Base-by-base conservation (phyloP, 78 protist species). In the Dictyostelium purpureum region DNA sequence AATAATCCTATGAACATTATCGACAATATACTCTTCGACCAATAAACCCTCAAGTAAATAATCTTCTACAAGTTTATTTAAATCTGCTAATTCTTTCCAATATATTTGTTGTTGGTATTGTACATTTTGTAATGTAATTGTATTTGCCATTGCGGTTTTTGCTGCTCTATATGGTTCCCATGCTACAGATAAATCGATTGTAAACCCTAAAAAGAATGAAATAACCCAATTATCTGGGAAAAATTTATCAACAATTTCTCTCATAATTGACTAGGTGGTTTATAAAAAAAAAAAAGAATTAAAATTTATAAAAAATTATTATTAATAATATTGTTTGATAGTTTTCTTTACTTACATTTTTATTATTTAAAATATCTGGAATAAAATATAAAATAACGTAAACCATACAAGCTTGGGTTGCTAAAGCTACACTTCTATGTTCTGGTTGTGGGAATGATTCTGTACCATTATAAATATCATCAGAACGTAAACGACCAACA, bases 211-310 rank as follows among this genome's bases (percentile, higher is more conserved):
- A 94, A 98, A 97, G 94, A 76, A 94, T 45, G 99, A n/a, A 24
- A 98, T 90, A 37, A 99, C 95, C 98, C 98, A 98, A 88, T 98
- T 98, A 94, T 98, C 99, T 40, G 95, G 94, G 85, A 98, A 98
- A 80, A 95, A 97, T 87, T 98, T 98, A 80, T 97, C 99, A 54
- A 98, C 99, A 59, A 99, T 97, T 87, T 98, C 99, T 38, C 99
- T 90, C 99, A 99, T 99, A 51, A 95, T 75, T 54, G 99, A 56
- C 94, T 79, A 71, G 10, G 37, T 7, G 6, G 52, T 33, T 33
- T 26, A 19, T 35, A 40, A 33, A 9, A 21, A 33, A 12, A 33
- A 11, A 9, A 28, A 66, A 3, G 16, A 66, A 28, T 31, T 37
- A 18, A 5, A 12, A 12, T 18, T 37, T 24, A 4, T 38, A 1